Evolutionary conservation across 192 early-diverging fungal species (phyloP).

Genomic region (Dispira simplex): DNA sequence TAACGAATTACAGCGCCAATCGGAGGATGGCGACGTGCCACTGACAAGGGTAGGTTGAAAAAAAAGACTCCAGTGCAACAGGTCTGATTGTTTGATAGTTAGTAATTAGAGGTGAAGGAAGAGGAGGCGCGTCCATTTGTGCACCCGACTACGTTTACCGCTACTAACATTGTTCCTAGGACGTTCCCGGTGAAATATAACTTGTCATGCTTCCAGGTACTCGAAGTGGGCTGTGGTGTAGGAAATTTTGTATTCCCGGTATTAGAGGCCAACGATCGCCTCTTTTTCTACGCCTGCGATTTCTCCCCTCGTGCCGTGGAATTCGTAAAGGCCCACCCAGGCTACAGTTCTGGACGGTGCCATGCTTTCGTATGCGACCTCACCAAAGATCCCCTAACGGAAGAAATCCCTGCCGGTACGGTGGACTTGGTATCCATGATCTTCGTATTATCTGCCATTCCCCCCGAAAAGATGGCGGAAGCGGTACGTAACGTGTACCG

Average conservation of each 20-base stretch:
- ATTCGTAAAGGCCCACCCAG: slow-evolving; percentile 67
- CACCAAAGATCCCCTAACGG: slow-evolving; percentile 46
- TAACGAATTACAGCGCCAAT: slow-evolving; percentile 49
- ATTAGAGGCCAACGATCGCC: slow-evolving; percentile 58
- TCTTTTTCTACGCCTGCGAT: slow-evolving; percentile 90
- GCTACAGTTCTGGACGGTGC: slow-evolving; percentile 53
- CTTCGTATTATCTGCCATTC: slow-evolving; percentile 89
- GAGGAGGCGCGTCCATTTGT: neutral
- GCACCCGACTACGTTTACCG: slow-evolving; percentile 22
- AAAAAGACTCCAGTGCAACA: neutral
- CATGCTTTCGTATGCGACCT: slow-evolving; percentile 95
- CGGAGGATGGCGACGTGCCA: neutral
- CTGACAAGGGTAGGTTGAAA: neutral
- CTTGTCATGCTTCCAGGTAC: slow-evolving; percentile 28
- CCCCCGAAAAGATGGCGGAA: slow-evolving; percentile 67
- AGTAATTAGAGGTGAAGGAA: neutral
- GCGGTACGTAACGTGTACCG: slow-evolving; percentile 70
- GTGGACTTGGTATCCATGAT: slow-evolving; percentile 88
- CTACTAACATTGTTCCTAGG: slow-evolving; percentile 18
- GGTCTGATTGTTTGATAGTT: neutral
- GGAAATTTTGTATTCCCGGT: slow-evolving; percentile 94
- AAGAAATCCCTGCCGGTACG: slow-evolving; percentile 59
- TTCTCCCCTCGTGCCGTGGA: slow-evolving; percentile 81
- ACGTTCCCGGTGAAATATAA: neutral
- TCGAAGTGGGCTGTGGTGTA: slow-evolving; percentile 96